Base-by-base conservation (phyloP, 345 rosid genomes). In the Rubroshorea leprosula region DNA sequence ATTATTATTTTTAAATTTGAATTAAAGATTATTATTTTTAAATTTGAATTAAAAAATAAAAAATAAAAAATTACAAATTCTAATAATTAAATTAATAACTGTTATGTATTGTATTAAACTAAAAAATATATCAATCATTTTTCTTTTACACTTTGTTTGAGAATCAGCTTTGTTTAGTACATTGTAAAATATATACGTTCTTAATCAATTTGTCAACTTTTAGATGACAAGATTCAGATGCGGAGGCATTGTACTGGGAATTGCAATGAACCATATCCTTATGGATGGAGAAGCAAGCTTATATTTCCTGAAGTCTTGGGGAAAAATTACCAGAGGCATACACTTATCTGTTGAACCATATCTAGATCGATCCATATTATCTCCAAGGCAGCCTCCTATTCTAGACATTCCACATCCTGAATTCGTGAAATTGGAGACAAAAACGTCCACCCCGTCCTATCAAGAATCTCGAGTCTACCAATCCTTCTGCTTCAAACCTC, bases 301-400 rank as follows among this genome's bases (percentile, higher is more conserved):
- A 87, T 85, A 83, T 49, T 85, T 85, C 54, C 83, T 85, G 25
- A 85, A 80, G 58, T 79, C 82, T 23, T 85, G 93, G 93, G 93
- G 81, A 41, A 82, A 85, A 72, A 72, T 68, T 21, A 87, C 93
- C 49, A 73, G 84, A 75, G 86, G 93, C 56, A 27, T 78, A 54
- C 83, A 85, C 26, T 67, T 80, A 23, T 45, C 81, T 49, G 68
- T 69, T 55, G 74, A 75, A 26, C 89, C 93, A 3, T 80, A 74
- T 61, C 51, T 71, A 13, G 89, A 86, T 73, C 50, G 87, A 55
- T 66, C 72, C 62, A 72, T 83, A 24, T 78, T 86, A 43, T 66
- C 50, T 54, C 69, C 84, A 25, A 63, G 83, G 51, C 73, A 62
- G 74, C 82, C 87, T 11, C 82, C 87, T 9, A 62, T 59, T 64